Conservation (phyloP, 2,329 filamentous ascomycete species). For the Epichloe hybrida region DNA sequence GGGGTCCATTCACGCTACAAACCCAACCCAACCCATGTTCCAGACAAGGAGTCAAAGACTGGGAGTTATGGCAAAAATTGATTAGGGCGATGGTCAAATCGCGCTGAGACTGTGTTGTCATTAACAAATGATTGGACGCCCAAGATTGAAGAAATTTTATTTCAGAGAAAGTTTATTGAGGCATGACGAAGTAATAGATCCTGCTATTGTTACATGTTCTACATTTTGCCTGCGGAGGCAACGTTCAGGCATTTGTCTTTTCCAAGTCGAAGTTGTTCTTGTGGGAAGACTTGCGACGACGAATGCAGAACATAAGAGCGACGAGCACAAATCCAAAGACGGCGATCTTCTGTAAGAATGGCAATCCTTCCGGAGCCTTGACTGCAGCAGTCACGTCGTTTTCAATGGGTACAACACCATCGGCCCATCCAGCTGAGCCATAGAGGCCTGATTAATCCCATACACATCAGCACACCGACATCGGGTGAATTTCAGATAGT, state of each 20-base stretch:
- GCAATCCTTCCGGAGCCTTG: constrained; percentile 12
- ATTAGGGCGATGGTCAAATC: background rate
- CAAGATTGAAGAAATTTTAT: background rate
- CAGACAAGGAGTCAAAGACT: background rate
- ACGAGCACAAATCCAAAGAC: constrained; percentile 35
- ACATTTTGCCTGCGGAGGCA: background rate
- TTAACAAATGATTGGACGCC: background rate
- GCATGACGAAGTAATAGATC: background rate
- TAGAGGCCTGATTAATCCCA: constrained; percentile 16
- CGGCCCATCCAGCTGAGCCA: constrained; percentile 12
- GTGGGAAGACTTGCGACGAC: constrained; percentile 20
- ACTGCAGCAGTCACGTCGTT: constrained; percentile 2
- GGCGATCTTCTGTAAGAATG: constrained; percentile 34
- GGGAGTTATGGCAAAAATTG: background rate
- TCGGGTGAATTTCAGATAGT: constrained; percentile 9
- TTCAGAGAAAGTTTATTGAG: background rate
- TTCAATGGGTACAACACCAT: constrained; percentile 7
- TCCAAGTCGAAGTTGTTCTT: constrained; percentile 23
- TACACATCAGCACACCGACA: constrained; percentile 23
- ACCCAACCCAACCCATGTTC: background rate
- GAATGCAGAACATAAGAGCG: constrained; percentile 31
- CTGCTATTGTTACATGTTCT: constrained; percentile 5
- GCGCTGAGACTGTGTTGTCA: background rate
- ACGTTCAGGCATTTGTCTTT: constrained; percentile 28
- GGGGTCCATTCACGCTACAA: background rate